Percentiles rank a stretch among this genome's conserved stretches.
Conservation (phyloP, 2,329 filamentous ascomycete species). For the Metarhizium anisopliae region DNA sequence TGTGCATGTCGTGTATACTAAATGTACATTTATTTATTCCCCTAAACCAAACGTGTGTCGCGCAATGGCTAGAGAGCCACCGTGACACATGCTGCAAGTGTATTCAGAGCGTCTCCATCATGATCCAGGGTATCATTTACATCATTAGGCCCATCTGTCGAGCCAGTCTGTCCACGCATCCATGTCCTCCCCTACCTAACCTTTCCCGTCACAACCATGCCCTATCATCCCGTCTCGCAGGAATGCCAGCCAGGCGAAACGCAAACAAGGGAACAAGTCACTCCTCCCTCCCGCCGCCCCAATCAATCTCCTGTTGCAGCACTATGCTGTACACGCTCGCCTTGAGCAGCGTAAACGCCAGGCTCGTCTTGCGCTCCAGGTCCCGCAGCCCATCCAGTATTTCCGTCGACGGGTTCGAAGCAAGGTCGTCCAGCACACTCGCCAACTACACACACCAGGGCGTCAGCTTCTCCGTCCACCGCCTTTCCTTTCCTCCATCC, state of each 20-base stretch:
- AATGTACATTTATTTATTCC: background rate
- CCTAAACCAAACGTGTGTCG: no score
- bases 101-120: no score
- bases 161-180: background rate
- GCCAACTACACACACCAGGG: slow-evolving; percentile 38
- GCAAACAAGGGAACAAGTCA: background rate
- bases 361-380: slow-evolving; percentile 85
- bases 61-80: no score
- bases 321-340: slow-evolving; percentile 98
- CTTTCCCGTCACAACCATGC: background rate
- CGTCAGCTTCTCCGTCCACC: no score
- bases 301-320: slow-evolving; percentile 89
- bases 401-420: slow-evolving; percentile 63
- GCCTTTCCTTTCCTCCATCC: no score
- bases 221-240: no score
- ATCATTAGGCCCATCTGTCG: background rate
- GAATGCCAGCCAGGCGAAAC: background rate
- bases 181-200: background rate
- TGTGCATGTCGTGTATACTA: background rate
- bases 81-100: no score
- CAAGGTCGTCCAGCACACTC: slow-evolving; percentile 51
- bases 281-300: slow-evolving; percentile 38
- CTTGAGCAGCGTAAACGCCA: slow-evolving; percentile 93
- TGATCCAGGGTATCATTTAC: no score
- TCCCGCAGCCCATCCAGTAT: slow-evolving; percentile 80